Evolutionary conservation across 345 rosid genomes (phyloP).

Genomic region (Laguncularia racemosa): DNA sequence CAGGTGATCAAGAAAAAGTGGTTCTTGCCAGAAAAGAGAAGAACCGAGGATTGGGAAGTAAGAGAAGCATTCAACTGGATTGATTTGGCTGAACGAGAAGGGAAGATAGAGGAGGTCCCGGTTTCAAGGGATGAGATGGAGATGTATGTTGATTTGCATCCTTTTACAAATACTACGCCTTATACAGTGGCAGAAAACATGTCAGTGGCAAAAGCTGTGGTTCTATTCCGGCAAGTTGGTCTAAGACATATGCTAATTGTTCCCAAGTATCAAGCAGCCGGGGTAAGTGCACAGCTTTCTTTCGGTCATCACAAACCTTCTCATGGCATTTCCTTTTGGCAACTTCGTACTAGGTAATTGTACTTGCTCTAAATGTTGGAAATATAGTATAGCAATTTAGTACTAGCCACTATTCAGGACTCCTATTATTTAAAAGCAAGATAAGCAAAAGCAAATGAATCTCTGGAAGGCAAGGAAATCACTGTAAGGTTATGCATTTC

Average conservation of each 20-base stretch:
- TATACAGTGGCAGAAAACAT: constrained; percentile 78
- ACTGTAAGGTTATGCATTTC: too few species aligned
- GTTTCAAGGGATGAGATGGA: constrained; percentile 75
- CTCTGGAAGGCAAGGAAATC: too few species aligned
- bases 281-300: constrained; percentile 38
- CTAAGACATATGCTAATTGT: constrained; percentile 72
- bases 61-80: constrained; percentile 67
- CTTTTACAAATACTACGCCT: constrained; percentile 83
- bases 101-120: constrained; percentile 52
- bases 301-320: not conserved
- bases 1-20: constrained; percentile 70
- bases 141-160: constrained; percentile 82
- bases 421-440: too few species aligned
- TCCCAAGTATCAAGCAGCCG: constrained; percentile 63
- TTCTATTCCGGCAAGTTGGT: constrained; percentile 74
- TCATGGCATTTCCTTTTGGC: too few species aligned
- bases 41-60: constrained; percentile 83
- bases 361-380: too few species aligned
- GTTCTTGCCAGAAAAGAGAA: constrained; percentile 70
- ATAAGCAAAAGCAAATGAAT: too few species aligned
- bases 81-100: constrained; percentile 71
- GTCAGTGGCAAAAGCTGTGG: constrained; percentile 90
- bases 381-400: too few species aligned
- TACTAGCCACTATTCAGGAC: too few species aligned
- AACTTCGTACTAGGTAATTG: too few species aligned